Conservation (phyloP, 805 yeast species). For the Myxozyma lipomycoides region DNA sequence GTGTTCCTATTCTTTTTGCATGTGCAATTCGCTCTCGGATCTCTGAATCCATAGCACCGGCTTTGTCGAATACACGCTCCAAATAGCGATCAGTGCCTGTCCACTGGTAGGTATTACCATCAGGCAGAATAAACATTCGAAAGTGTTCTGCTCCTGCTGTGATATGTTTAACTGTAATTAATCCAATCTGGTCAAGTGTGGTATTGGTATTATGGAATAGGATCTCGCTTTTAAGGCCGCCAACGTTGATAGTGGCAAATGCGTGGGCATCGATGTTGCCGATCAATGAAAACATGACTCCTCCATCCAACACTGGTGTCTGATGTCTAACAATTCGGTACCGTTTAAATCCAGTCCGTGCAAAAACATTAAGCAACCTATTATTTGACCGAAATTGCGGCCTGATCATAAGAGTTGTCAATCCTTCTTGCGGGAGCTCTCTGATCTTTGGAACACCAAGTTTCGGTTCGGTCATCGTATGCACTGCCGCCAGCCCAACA, state of each 20-base stretch:
- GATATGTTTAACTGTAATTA: constrained; percentile 58
- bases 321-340: constrained; percentile 12
- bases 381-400: constrained; percentile 23
- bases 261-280: constrained; percentile 3
- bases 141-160: constrained; percentile 61
- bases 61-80: constrained; percentile 55
- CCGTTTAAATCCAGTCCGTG: constrained; percentile 14
- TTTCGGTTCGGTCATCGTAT: neutral
- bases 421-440: constrained; percentile 22
- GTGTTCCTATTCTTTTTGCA: constrained; percentile 49
- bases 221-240: constrained; percentile 11
- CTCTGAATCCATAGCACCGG: constrained; percentile 44
- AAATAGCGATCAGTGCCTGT: constrained; percentile 55
- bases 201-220: constrained; percentile 3
- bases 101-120: constrained; percentile 64
- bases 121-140: constrained; percentile 56
- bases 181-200: constrained; percentile 42
- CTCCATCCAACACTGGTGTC: neutral
- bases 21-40: constrained; percentile 61
- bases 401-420: constrained; percentile 18
- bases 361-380: constrained; percentile 12
- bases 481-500: neutral
- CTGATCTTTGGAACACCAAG: constrained; percentile 8
- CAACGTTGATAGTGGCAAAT: constrained; percentile 10
- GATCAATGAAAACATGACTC: constrained; percentile 11